Conservation (phyloP, 192 early-diverging fungal species). For the Gamsiella multidivaricata region DNA sequence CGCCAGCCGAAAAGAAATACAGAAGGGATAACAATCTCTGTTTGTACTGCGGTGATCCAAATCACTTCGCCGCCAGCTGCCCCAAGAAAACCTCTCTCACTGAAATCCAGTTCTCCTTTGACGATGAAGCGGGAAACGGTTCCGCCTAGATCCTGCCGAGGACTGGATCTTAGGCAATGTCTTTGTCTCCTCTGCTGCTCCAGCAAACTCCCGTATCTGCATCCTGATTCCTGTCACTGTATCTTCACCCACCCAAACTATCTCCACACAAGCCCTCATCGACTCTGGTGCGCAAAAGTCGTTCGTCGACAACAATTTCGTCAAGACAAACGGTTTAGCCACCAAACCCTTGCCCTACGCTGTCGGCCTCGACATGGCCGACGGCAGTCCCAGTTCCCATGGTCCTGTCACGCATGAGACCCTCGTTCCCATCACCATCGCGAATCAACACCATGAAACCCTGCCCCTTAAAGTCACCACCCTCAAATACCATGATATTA, state of each 20-base stretch:
- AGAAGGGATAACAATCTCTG: conserved; percentile 9
- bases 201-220: not conserved
- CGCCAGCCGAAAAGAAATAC: not conserved
- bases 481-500: not conserved
- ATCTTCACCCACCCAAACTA: not conserved
- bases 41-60: conserved; percentile 4
- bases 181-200: not conserved
- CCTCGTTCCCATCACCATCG: not conserved
- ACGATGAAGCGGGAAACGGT: conserved; percentile 14
- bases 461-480: not conserved
- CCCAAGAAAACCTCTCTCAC: conserved; percentile 4
- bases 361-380: conserved; percentile 18
- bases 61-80: conserved; percentile 8
- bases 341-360: not conserved
- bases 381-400: not conserved
- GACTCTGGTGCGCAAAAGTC: conserved; percentile 16
- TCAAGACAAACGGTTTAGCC: too few relatives aligned
- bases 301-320: conserved; percentile 1
- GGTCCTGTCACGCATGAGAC: not conserved
- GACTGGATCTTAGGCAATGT: conserved; percentile 29
- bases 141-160: conserved; percentile 11
- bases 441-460: not conserved
- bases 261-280: not conserved
- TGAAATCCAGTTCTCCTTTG: not conserved
- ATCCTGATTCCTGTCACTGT: conserved; percentile 3